Evolutionary conservation across 352 stramenopile species (phyloP), one percentile per base, ranked within the genome.

Genomic region (Globisporangium spiculum): DNA sequence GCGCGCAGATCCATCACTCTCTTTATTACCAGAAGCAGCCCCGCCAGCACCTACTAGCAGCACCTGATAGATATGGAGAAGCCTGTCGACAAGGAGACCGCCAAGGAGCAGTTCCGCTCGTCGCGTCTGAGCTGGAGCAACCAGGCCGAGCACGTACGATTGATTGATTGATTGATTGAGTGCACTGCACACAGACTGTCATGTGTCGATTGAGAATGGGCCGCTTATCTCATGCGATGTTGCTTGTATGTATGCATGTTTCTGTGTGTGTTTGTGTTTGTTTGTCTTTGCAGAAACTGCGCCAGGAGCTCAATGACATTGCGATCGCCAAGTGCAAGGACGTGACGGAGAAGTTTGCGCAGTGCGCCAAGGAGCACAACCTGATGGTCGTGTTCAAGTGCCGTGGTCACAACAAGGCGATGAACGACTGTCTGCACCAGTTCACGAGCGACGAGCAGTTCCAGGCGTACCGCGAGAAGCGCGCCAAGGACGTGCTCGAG

Each of bases 71-170:
- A 67, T 9, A 77, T 73, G 66, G 83, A 90, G 73, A 68, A 85
- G 60, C 62, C 76, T 27, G 78, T 89, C 68, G 81, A 89, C 61
- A 89, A 90, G 71, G 84, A 92, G 75, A 89, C 77, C 30, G 81
- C 80, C 22, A 92, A 92, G 77, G 77, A 85, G 62, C 69, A 75
- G 27, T 91, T 89, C 69, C 86, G 86, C 71, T 86, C 81, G 46
- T 92, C 83, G 72, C 83, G 86, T 38, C 78, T 94, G 71, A 85
- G 81, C 44, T 92, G 86, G 86, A 93, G 84, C 69, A 94, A 93
- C 73, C 86, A 93, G 69, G 86, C 86, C 3, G 84, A 93, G 66
- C 84, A 94, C 55, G 83, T 93, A 62, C 60, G 80, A 81, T 22
- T 16, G 38, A 68, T 30, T 55, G 36, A 60, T 36, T 14, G 38